Conservation (phyloP, 192 early-diverging fungal genomes). For the Gaertneriomyces semiglobifer region DNA sequence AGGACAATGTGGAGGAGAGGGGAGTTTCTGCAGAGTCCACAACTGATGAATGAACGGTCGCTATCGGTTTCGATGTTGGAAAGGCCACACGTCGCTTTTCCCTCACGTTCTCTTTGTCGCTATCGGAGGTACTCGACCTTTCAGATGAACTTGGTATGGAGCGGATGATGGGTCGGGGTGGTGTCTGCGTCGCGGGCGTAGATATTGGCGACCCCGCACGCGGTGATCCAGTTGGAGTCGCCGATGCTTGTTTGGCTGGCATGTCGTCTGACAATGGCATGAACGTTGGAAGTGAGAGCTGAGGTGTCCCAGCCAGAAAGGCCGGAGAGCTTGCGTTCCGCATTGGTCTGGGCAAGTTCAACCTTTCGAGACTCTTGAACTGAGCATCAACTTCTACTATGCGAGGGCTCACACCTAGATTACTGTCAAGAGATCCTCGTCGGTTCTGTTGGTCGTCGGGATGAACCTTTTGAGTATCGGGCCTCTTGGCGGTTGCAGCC, state of each 20-base stretch:
- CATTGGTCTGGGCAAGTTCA: background rate
- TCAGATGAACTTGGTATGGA: background rate
- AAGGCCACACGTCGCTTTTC: constrained; percentile 25
- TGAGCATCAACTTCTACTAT: constrained; percentile 4
- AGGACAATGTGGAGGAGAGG: constrained; percentile 18
- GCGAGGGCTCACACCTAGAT: constrained; percentile 1
- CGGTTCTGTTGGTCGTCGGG: constrained; percentile 1
- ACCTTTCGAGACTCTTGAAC: constrained; percentile 10
- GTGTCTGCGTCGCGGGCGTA: background rate
- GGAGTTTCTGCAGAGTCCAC: background rate
- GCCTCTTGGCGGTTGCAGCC: too few relatives aligned
- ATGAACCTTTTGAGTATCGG: background rate
- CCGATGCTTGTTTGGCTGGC: background rate
- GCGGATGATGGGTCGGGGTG: constrained; percentile 8
- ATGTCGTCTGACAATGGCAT: background rate
- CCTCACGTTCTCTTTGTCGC: background rate
- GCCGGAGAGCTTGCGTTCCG: background rate
- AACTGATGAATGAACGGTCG: constrained; percentile 11
- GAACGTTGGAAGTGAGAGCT: constrained; percentile 19
- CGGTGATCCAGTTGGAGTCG: background rate
- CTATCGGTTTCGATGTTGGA: constrained; percentile 25
- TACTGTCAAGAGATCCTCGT: constrained; percentile 25
- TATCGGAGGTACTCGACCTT: background rate
- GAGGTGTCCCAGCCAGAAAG: background rate
- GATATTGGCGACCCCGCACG: background rate